A percentile compares a stretch with the other conserved stretches of the same genome.
Conservation (phyloP, 352 stramenopile species). For the Phytophthora citrophthora region DNA sequence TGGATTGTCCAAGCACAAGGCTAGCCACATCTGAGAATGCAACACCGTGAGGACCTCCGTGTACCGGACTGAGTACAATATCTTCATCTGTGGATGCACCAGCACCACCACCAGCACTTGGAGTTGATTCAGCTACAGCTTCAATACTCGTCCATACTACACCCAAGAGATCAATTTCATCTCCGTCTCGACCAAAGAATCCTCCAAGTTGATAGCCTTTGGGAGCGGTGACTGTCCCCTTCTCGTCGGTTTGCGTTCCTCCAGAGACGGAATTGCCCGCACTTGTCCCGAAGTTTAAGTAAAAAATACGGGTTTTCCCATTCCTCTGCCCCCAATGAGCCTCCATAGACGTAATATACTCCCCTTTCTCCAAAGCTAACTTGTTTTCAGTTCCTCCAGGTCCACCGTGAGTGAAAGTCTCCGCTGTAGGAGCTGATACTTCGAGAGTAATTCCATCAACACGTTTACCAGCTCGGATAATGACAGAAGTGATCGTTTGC, state of each 20-base stretch:
- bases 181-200: slow-evolving; percentile 22
- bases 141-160: slow-evolving; percentile 22
- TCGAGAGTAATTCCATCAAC: slow-evolving; percentile 13
- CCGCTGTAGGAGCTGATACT: slow-evolving; percentile 3
- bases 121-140: slow-evolving; percentile 8
- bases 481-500: slow-evolving; percentile 12
- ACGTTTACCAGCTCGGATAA: slow-evolving; percentile 12
- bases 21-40: slow-evolving; percentile 7
- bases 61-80: slow-evolving; percentile 7
- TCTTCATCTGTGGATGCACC: slow-evolving; percentile 14
- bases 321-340: slow-evolving; percentile 20
- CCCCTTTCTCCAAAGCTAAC: slow-evolving; percentile 1
- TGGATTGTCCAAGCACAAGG: slow-evolving; percentile 5
- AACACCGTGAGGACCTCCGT: slow-evolving; percentile 6
- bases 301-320: slow-evolving; percentile 17
- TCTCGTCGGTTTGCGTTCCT: slow-evolving; percentile 19
- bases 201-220: slow-evolving; percentile 25
- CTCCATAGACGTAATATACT: slow-evolving; percentile 15
- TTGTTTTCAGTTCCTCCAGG: slow-evolving; percentile 17
- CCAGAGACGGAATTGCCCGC: slow-evolving; percentile 17
- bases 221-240: slow-evolving; percentile 16
- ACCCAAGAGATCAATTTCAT: slow-evolving; percentile 22
- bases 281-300: slow-evolving; percentile 21
- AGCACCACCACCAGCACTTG: not conserved
- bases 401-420: slow-evolving; percentile 20